Percentiles rank a stretch among this genome's conserved stretches.
Conservation (phyloP, 192 early-diverging fungal genomes). For the Irineochytrium annulatum region DNA sequence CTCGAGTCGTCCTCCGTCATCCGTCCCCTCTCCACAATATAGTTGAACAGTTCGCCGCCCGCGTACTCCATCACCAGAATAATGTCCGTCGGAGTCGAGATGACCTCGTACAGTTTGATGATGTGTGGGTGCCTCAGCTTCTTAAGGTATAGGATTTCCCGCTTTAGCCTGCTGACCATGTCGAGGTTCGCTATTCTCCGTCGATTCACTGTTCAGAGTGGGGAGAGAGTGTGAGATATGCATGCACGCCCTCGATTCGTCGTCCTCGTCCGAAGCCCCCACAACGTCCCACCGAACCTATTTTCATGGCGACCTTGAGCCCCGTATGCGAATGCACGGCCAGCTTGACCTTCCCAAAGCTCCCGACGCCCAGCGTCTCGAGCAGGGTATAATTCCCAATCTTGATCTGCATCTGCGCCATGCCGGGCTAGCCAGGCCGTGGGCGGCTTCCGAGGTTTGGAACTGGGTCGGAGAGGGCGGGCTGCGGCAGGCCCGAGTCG, state of each 20-base stretch:
- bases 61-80: constrained; percentile 98
- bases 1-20: constrained; percentile 54
- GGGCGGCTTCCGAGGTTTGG: too few relatives aligned
- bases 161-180: constrained; percentile 92
- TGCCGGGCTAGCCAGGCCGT: constrained; percentile 2
- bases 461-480: too few relatives aligned
- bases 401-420: constrained; percentile 47
- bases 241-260: too few relatives aligned
- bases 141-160: constrained; percentile 93
- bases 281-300: too few relatives aligned
- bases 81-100: constrained; percentile 92
- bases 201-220: too few relatives aligned
- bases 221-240: too few relatives aligned
- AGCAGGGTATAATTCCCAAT: constrained; percentile 89
- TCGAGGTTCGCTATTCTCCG: constrained; percentile 89
- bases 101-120: constrained; percentile 98
- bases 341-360: constrained; percentile 98
- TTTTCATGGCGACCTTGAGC: constrained; percentile 94
- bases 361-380: constrained; percentile 93
- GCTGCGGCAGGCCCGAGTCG: too few relatives aligned
- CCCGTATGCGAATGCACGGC: constrained; percentile 94
- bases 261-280: too few relatives aligned
- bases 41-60: constrained; percentile 93
- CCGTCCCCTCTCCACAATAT: constrained; percentile 77
- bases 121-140: constrained; percentile 95